phyloP scores from a whole-genome alignment of 352 stramenopile species.

The Phytopythium oedochilum region DNA sequence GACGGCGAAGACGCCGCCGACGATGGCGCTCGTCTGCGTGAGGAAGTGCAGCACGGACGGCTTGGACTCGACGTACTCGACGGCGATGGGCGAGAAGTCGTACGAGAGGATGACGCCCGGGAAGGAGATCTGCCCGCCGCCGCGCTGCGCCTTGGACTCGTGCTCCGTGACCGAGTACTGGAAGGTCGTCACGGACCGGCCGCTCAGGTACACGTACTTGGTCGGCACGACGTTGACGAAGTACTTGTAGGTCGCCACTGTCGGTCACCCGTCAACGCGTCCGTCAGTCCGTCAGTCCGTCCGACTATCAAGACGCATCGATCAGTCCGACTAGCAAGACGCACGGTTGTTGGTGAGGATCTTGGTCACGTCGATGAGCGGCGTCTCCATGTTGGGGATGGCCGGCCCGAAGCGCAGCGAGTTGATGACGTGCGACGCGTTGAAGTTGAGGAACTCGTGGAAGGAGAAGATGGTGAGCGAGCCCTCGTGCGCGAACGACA shows the following conservation, averaged over 20 bases:
- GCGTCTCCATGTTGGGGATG: constrained; percentile 84
- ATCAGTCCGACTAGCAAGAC: too few species aligned
- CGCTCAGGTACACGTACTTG: constrained; percentile 81
- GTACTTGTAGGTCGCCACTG: constrained; percentile 88
- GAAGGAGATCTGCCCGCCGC: constrained; percentile 62
- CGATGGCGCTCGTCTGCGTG: constrained; percentile 83
- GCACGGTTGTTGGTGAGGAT: constrained; percentile 75
- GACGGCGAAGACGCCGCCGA: constrained; percentile 83
- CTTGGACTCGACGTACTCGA: constrained; percentile 86
- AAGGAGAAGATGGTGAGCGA: constrained; percentile 86
- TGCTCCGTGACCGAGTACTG: constrained; percentile 89
- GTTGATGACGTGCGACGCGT: constrained; percentile 82
- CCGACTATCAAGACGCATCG: not conserved
- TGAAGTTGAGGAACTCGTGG: constrained; percentile 87
- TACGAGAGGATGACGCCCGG: constrained; percentile 86
- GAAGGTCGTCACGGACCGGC: constrained; percentile 61
- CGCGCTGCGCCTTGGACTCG: constrained; percentile 33
- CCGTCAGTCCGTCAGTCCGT: constrained; percentile 2
- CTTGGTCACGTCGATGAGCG: constrained; percentile 82
- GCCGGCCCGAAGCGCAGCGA: constrained; percentile 69
- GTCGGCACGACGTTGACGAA: constrained; percentile 83
- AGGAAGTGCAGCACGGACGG: constrained; percentile 82
- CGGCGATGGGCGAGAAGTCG: constrained; percentile 86
- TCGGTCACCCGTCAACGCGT: not conserved
- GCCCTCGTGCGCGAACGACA: constrained; percentile 83